phyloP scores from a whole-genome alignment of 352 stramenopile genomes.

The Hyphochytrium catenoides region DNA sequence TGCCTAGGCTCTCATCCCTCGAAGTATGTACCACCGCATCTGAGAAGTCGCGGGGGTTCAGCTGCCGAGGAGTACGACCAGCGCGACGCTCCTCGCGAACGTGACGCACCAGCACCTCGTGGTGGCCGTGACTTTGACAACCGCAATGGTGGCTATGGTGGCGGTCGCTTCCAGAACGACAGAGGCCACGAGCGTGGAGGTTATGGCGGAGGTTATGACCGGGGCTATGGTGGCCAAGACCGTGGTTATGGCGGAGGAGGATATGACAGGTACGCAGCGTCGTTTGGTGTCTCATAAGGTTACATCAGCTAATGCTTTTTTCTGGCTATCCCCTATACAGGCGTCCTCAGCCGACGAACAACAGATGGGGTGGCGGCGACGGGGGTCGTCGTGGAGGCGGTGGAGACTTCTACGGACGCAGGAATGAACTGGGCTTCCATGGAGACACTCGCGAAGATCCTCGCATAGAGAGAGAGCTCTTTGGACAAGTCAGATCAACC shows the following conservation, averaged over 20 bases:
- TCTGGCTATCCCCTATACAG: conserved; percentile 26
- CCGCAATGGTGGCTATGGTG: conserved; percentile 11
- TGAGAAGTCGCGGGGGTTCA: conserved; percentile 3
- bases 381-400: conserved; percentile 16
- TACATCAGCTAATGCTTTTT: conserved; percentile 21
- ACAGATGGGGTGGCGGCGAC: conserved; percentile 8
- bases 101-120: conserved; percentile 8
- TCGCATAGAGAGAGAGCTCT: conserved; percentile 74
- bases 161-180: conserved; percentile 13
- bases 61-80: conserved; percentile 3
- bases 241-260: conserved; percentile 11
- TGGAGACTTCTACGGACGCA: conserved; percentile 23
- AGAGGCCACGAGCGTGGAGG: conserved; percentile 13
- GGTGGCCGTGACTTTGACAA: conserved; percentile 12
- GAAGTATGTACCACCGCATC: conserved; percentile 12
- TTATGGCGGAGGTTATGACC: conserved; percentile 4
- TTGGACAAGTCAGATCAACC: conserved; percentile 70
- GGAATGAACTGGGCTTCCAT: conserved; percentile 91
- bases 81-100: conserved; percentile 7
- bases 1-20: no score
- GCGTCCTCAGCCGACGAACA: conserved; percentile 5
- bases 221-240: conserved; percentile 16
- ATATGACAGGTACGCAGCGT: conserved; percentile 3
- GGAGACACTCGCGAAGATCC: conserved; percentile 72
- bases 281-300: background rate